Evolutionary conservation across 108 stramenopile genomes (phyloP), one percentile per base, ranked within the genome.

Genomic region (Conticribra weissflogii): DNA sequence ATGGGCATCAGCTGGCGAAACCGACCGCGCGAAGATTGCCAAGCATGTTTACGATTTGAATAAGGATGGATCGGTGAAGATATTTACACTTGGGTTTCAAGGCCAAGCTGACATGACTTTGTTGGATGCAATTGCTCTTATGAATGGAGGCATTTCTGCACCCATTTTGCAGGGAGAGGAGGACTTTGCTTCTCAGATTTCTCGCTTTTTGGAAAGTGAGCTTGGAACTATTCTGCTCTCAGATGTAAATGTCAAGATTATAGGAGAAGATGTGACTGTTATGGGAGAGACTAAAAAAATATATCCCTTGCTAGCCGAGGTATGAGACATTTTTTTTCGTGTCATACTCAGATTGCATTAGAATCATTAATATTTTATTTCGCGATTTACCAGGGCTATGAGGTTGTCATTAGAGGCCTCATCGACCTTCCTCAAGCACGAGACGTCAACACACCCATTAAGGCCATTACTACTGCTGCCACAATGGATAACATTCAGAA

Each of bases 101-200:
- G 27, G 34, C 2, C 28, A 25, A 27, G 21, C 61, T 25, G 61
- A 63, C 49, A 28, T 63, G 46, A 25, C 46, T n/a, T 28, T 63
- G 47, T 63, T 63, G 47, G 61, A 63, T 63, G 61, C 61, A 0
- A 63, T 63, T 48, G 22, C 61, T 17, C 47, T 63, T 3, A 48
- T 63, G 61, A 63, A 63, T 22, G 61, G 61, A 21, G 61, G 61
- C 19, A 30, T 63, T 49, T 63, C 61, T 0, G 47, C 61, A 28
- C 41, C 28, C 17, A 63, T 63, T 30, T 1, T 25, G 14, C 21
- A 47, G 0, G 61, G 61, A 28, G 47, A 49, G 8, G 59, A 23
- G 8, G 47, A 63, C 15, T 63, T 49, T 49, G 34, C 19, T 9
- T 17, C 46, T 9, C 61, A 63, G 24, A 63, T 63, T 8, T 30